Evolutionary conservation across 192 early-diverging fungal genomes (phyloP), one percentile per base, ranked within the genome.

Genomic region (Dissophora ornata): DNA sequence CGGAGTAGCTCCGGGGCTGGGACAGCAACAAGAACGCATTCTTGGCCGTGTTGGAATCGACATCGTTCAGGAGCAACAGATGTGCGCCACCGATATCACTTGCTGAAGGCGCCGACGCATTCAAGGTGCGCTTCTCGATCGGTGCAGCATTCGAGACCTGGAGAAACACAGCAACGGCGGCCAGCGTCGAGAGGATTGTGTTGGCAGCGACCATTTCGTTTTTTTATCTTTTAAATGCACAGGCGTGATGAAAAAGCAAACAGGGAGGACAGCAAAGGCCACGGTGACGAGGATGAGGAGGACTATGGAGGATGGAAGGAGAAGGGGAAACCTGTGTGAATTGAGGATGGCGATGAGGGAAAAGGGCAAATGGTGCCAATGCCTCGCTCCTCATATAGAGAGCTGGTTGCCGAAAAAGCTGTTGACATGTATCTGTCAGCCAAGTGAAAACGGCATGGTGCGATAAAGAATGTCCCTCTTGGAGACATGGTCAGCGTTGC

Each of bases 51-150:
- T 30, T n/a, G 49, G 49, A 26, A n/a, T 61, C 57, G 40, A 61
- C 67, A 53, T 59, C 67, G 30, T 61, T 69, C 42, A 33, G 25
- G 50, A 69, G 34, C 18, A 69, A 28, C 11, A 69, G 19, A 69
- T 69, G 67, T 1, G 67, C 57, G 1, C 67, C 67, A n/a, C 53
- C 67, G 19, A 69, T 69, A 44, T 42, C 32, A 11, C 25, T 36
- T 0, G 67, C 67, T 41, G 11, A 13, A 0, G 67, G 67, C 8
- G 67, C 67, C 4, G 26, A 51, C 15, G 49, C 29, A 7, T 46
- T 19, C 18, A 55, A 41, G 21, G 42, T 21, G 0, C 49, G 57
- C 30, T 69, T 42, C 18, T 61, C 34, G 49, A 54, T 10, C 3
- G 57, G 50, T 10, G 50, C 67, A 18, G 67, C 67, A 46, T 45